Evolutionary conservation across 306 rosid species (phyloP), one percentile per base, ranked within the genome.

Genomic region (Acmispon strigosus): DNA sequence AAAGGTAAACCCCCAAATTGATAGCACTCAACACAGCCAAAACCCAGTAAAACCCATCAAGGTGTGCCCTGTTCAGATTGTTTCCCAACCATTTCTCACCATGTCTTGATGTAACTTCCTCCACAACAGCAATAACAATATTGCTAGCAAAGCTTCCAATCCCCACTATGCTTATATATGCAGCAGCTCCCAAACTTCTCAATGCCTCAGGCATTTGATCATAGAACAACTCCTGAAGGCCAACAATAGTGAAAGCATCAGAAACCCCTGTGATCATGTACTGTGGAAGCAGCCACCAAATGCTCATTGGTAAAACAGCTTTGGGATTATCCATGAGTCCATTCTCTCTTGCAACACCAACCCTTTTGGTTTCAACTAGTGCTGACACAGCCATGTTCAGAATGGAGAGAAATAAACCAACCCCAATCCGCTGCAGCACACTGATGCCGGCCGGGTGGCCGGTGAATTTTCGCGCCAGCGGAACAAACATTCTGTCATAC

Each of bases 221-320:
- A 41, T 92, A 89, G 75, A 86, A 87, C 51, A 89, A 44, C 12
- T 89, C 87, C 57, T 89, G 96, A 0, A 89, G 69, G 4, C 96
- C 97, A 1, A 89, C 78, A 1, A 82, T 43, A 2, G 96, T 12
- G 11, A 89, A 81, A 1, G 88, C 86, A 11, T 87, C 87, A 0
- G 91, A 67, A 0, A 87, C 16, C 0, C 96, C 90, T 0, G 80
- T 79, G 1, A 89, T 48, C 44, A 80, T 10, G 65, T 77, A 92
- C n/a, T 89, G 97, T 54, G 97, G 97, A 13, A 92, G 87, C 14
- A 92, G 10, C 97, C 97, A 92, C 94, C 94, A 89, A 39, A 86
- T 67, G 37, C 45, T 68, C 59, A 92, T 89, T 2, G 97, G 96
- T 2, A 92, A 10, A 2, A 73, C 49, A 10, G 82, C 84, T 53